These are phyloP conservation scores for Tinospora cordifolia DNA, from an alignment of 164 flowering plant species.

Conservation along the genomic window DNA sequence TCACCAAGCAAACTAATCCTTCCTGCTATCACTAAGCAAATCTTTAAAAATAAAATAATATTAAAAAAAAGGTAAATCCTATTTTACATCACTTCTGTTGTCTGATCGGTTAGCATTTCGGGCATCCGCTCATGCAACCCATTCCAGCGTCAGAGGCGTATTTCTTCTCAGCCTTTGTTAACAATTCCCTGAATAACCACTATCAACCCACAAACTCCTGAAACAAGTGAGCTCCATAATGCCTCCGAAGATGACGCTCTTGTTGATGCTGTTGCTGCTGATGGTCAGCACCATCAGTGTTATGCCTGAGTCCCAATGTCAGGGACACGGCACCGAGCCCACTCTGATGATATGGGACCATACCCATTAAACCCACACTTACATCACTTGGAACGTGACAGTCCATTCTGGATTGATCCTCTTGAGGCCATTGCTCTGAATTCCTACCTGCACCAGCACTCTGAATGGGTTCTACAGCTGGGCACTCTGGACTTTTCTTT, in stretches of 20 bases:
- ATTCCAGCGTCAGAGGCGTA: no score
- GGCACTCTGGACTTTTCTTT: conserved; percentile 17
- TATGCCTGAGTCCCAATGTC: conserved; percentile 68
- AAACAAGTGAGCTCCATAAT: conserved; percentile 46
- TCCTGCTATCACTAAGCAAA: not conserved
- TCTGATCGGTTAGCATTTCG: no score
- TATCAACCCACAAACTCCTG: conserved; percentile 51
- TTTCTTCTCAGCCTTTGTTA: no score
- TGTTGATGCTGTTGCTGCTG: conserved; percentile 29
- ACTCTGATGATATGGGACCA: conserved; percentile 38
- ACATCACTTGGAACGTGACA: conserved; percentile 23
- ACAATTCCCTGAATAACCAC: not conserved
- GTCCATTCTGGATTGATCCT: conserved; percentile 44
- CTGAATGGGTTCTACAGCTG: conserved; percentile 6
- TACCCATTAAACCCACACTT: conserved; percentile 39
- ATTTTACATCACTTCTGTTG: no score
- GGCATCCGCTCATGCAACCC: no score
- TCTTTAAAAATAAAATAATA: not conserved
- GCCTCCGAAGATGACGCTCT: conserved; percentile 30
- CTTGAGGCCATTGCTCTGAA: conserved; percentile 38
- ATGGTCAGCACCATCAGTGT: conserved; percentile 32
- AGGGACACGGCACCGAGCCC: conserved; percentile 62
- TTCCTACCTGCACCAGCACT: conserved; percentile 10
- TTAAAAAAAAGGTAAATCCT: no score
- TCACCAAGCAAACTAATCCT: not conserved